Evolutionary conservation across 1,139 yeast genomes (phyloP), one percentile per base, ranked within the genome.

Genomic region (Sugiyamaella paludigena): DNA sequence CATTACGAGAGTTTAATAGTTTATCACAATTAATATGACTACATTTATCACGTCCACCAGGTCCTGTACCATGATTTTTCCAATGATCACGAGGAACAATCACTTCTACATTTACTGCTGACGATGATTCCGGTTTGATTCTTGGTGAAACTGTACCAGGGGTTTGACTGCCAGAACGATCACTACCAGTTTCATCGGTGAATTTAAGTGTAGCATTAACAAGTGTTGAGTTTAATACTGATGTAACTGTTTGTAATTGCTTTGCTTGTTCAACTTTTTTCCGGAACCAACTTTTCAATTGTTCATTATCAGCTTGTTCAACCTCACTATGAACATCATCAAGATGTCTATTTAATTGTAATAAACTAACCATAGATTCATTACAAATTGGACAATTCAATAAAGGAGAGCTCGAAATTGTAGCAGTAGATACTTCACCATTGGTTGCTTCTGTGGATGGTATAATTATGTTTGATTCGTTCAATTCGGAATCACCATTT

Each of bases 331-430:
- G 96, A 4, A 67, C 76, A 51, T 78, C 86, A 62, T 87, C 96
- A 28, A 88, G 69, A 63, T 88, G 96, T 40, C 76, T 74, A 62
- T 86, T 86, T 53, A 87, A 70, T 53, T 80, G 84, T 15, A 63
- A 56, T 40, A 86, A 67, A 10, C 78, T 74, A 7, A 78, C 67
- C 84, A 84, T 81, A 1, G 69, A 53, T 54, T 81, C 86, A 19
- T 71, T 66, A 63, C 96, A 87, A 2, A 87, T 83, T 0, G 96
- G 96, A 60, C 96, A 87, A 5, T 19, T 19, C 5, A 19, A 19
- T 19, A 19, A 19, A 19, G n/a, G n/a, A n/a, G n/a, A n/a, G n/a
- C n/a, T n/a, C n/a, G n/a, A n/a, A n/a, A n/a, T n/a, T n/a, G n/a
- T n/a, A n/a, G 24, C 5, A 19, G 24, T 19, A 19, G 24, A 19